Conservation (phyloP, 176 grass and related monocot genomes). For the maize (Zea mays) region Zm-B73-REFERENCE-NAM-5.0 NC_050100.1:10322501-10323000, state of each 20-base stretch:
- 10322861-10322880: too few species aligned
- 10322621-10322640: background rate
- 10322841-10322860: too few species aligned
- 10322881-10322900: too few species aligned
- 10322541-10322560: background rate
- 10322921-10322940: too few species aligned
- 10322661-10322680: constrained; percentile 9
- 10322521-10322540: background rate
- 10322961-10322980: too few species aligned
- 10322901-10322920: too few species aligned
- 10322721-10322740: too few species aligned
- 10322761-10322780: too few species aligned
- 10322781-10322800: too few species aligned
- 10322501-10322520: background rate
- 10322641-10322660: background rate
- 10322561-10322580: background rate
- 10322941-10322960: too few species aligned
- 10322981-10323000: background rate
- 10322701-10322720: background rate
- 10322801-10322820: background rate
- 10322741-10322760: too few species aligned
- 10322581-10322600: background rate
- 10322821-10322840: too few species aligned
- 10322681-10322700: background rate
- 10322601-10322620: background rate